These are phyloP conservation scores for Suillus fuscotomentosus DNA, from an alignment of 768 basidiomycete genomes.

Conservation along the genomic window DNA sequence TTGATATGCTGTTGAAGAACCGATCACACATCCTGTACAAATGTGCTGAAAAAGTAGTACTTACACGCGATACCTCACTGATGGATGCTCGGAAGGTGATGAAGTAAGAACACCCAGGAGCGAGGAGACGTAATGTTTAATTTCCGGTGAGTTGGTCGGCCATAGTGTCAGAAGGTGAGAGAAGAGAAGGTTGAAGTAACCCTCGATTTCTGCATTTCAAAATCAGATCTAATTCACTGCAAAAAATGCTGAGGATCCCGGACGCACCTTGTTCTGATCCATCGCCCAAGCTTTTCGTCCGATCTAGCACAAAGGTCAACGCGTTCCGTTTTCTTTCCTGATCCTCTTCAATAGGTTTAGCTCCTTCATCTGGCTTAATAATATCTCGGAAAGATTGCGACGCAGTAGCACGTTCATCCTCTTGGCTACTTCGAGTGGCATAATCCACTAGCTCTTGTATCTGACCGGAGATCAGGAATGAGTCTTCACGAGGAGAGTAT, in stretches of 20 bases:
- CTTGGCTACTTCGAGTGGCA: slow-evolving; percentile 60
- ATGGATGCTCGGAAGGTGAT: slow-evolving; percentile 48
- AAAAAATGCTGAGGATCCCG: not conserved
- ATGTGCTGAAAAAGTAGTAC: not conserved
- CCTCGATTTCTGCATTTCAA: slow-evolving; percentile 64
- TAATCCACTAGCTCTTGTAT: slow-evolving; percentile 79
- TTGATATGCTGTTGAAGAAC: slow-evolving; percentile 56
- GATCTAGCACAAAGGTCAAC: slow-evolving; percentile 56
- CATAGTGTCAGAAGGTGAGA: slow-evolving; percentile 69
- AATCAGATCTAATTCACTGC: not conserved
- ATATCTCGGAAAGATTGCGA: slow-evolving; percentile 67
- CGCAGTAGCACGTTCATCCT: slow-evolving; percentile 63
- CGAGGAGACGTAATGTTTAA: slow-evolving; percentile 45
- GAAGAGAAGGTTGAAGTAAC: slow-evolving; percentile 83
- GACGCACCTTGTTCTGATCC: slow-evolving; percentile 73
- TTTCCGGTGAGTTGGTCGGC: slow-evolving; percentile 52
- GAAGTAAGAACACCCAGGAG: slow-evolving; percentile 57
- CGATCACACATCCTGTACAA: not conserved
- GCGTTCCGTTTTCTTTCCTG: slow-evolving; percentile 49
- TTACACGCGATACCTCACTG: slow-evolving; percentile 77
- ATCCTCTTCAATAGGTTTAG: slow-evolving; percentile 55
- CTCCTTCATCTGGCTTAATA: slow-evolving; percentile 49
- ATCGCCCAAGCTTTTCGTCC: slow-evolving; percentile 70
- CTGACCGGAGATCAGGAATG: slow-evolving; percentile 34
- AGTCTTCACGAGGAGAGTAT: not conserved